Base-by-base conservation (phyloP, 495 filamentous ascomycete species). In the Aspergillus panamensis region DNA sequence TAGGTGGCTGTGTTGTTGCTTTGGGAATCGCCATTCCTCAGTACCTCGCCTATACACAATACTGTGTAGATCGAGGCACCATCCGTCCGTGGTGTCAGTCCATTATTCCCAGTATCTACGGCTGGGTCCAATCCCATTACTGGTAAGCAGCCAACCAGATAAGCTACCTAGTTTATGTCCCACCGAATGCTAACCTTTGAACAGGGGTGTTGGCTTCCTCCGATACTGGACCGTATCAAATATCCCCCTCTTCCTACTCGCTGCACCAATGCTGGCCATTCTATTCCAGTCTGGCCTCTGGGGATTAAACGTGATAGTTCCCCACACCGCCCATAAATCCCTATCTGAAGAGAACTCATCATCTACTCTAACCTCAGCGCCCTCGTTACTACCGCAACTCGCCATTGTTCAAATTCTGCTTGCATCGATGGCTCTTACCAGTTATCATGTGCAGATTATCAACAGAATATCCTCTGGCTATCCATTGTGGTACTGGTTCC, bases 401-500 rank as follows among this genome's bases (percentile, higher is more conserved):
- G 89, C 91, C 9, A 69, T 87, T 21, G 80, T 83, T 2, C 92
- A 97, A 69, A 69, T 91, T 2, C 37, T 92, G 3, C 73, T 98
- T 31, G 85, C 87, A 0, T 59, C 82, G 10, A 69, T 92, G 62
- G 71, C 90, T 8, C 63, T 92, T 25, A 88, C 86, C 8, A 88
- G 71, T 48, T 95, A 93, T 61, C 94, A 98, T 61, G 88, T 96
- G 12, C 94, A 98, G 70, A 95, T 97, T 56, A 87, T 97, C 60
- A 94, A 87, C 37, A 81, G 94, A 31, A 84, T 98, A 14, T 87
- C 90, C 3, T 96, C 92, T 0, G 91, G 87, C 0, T 97, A 91
- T 71, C 88, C 91, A 30, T 64, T 97, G 25, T 96, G 91, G 90
- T 92, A 96, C 67, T 88, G 88, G 83, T 94, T 86, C 77, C 45